Conservation (phyloP, 768 basidiomycete genomes). For the Cubamyces sp. region DNA sequence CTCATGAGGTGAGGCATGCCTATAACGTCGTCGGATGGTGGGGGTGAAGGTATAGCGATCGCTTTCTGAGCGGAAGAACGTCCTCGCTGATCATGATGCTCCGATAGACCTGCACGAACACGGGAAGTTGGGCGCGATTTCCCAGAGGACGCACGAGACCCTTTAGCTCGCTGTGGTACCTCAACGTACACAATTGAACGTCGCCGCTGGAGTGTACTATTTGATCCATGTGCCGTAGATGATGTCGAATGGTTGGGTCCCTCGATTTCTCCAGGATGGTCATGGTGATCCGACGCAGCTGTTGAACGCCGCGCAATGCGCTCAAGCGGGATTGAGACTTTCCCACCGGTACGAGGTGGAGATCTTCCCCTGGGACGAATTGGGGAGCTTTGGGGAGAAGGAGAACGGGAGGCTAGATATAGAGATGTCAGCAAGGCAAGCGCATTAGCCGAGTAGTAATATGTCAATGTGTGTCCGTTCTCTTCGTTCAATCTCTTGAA, state of each 20-base stretch:
- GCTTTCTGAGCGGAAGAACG: neutral
- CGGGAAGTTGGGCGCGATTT: no score
- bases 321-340: no score
- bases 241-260: neutral
- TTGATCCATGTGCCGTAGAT: no score
- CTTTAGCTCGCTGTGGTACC: neutral
- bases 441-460: no score
- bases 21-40: slow-evolving; percentile 1
- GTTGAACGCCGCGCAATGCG: no score
- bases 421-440: neutral
- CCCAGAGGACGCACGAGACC: no score
- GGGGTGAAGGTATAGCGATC: neutral
- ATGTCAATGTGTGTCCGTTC: no score
- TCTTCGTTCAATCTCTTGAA: no score
- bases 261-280: no score
- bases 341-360: neutral
- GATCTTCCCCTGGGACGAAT: neutral
- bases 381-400: neutral
- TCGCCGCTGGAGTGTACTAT: neutral
- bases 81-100: neutral
- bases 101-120: neutral
- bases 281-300: no score
- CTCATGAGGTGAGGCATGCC: neutral
- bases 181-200: neutral
- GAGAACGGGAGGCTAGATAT: neutral